These are phyloP conservation scores for Gigaspora rosea DNA, from an alignment of 192 early-diverging fungal genomes.

Conservation along the genomic window DNA sequence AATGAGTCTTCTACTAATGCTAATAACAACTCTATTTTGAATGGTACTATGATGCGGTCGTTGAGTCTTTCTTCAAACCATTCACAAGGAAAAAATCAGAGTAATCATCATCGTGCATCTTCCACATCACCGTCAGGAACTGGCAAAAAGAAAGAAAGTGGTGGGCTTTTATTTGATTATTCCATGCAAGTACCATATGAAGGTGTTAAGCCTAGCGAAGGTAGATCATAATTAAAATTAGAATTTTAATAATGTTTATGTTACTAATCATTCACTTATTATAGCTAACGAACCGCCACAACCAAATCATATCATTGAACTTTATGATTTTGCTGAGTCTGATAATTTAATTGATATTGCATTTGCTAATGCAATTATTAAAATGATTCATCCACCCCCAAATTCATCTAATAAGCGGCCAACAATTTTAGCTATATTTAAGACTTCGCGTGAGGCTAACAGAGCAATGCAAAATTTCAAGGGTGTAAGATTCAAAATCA, in stretches of 20 bases:
- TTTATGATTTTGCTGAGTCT: constrained; percentile 21
- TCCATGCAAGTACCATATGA: constrained; percentile 27
- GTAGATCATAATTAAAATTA: constrained; percentile 7
- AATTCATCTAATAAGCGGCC: constrained; percentile 1
- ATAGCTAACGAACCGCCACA: constrained; percentile 27
- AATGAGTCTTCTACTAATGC: neutral
- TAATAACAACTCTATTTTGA: constrained; percentile 1
- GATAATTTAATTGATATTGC: constrained; percentile 7
- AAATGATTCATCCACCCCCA: neutral
- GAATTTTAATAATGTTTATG: neutral
- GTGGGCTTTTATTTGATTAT: constrained; percentile 29
- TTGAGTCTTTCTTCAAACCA: constrained; percentile 12
- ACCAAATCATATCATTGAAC: constrained; percentile 27
- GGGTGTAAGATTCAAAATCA: constrained; percentile 20
- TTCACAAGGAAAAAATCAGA: neutral
- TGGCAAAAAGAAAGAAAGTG: neutral
- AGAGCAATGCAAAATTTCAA: neutral
- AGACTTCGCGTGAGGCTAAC: constrained; percentile 22
- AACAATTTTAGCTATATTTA: constrained; percentile 25
- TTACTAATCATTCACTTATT: neutral
- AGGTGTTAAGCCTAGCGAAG: constrained; percentile 30
- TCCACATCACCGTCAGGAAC: constrained; percentile 9
- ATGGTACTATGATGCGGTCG: constrained; percentile 29
- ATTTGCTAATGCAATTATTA: constrained; percentile 21
- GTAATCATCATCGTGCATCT: constrained; percentile 4